phyloP scores from a whole-genome alignment of 2,329 filamentous ascomycete genomes.

The Pseudogymnoascus sp. region DNA sequence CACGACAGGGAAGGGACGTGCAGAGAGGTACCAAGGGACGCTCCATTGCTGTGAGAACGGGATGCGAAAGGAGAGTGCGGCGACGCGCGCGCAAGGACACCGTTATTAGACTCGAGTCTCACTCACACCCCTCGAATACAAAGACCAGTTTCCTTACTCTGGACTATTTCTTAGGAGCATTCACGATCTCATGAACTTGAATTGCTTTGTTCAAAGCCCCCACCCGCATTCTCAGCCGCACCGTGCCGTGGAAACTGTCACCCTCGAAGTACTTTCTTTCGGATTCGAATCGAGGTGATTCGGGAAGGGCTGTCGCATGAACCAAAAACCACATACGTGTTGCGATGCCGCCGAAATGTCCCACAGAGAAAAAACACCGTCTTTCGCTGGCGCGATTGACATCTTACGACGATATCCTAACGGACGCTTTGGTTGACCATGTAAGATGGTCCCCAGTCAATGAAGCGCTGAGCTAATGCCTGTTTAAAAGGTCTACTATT shows the following conservation, averaged over 20 bases:
- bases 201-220: background rate
- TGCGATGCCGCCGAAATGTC: slow-evolving; percentile 37
- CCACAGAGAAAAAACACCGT: slow-evolving; percentile 54
- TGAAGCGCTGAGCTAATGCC: slow-evolving; percentile 4
- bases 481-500: slow-evolving; percentile 71
- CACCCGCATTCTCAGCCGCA: background rate
- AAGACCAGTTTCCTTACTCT: background rate
- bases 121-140: background rate
- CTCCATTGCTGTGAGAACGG: background rate
- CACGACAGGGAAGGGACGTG: background rate
- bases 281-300: background rate
- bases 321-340: slow-evolving; percentile 12
- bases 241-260: background rate
- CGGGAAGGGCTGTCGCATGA: slow-evolving; percentile 17
- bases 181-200: background rate
- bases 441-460: slow-evolving; percentile 45
- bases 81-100: slow-evolving; percentile 4
- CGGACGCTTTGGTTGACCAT: slow-evolving; percentile 90
- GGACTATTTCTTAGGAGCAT: background rate
- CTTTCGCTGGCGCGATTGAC: slow-evolving; percentile 82
- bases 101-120: slow-evolving; percentile 6
- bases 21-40: background rate
- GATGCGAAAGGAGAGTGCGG: slow-evolving; percentile 2
- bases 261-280: background rate
- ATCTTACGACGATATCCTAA: slow-evolving; percentile 90